Conservation (phyloP, 2,329 filamentous ascomycete species). For the Didymella sp. region DNA sequence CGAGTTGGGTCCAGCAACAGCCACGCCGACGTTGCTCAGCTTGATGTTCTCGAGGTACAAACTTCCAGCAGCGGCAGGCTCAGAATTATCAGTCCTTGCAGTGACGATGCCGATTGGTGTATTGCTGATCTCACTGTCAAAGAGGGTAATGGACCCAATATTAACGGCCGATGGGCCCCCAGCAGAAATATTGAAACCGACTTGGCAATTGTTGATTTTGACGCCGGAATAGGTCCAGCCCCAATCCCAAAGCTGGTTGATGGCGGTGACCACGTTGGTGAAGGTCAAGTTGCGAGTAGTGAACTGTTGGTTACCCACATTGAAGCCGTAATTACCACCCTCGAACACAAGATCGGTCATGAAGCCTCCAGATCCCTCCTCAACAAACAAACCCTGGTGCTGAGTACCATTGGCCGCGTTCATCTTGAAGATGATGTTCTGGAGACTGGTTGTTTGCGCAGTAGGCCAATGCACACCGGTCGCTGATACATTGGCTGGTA, state of each 20-base stretch:
- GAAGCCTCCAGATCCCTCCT: constrained; percentile 55
- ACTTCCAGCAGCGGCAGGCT: constrained; percentile 56
- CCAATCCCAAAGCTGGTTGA: constrained; percentile 67
- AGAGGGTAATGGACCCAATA: constrained; percentile 63
- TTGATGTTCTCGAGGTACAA: constrained; percentile 67
- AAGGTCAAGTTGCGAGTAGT: constrained; percentile 65
- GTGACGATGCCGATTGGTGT: constrained; percentile 60
- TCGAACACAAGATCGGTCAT: constrained; percentile 56
- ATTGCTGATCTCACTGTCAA: constrained; percentile 63
- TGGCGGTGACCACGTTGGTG: constrained; percentile 59
- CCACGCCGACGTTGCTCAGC: constrained; percentile 56
- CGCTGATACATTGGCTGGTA: constrained; percentile 55
- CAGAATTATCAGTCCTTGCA: constrained; percentile 52
- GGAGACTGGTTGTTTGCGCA: constrained; percentile 55
- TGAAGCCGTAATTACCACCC: constrained; percentile 52
- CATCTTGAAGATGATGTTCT: constrained; percentile 56
- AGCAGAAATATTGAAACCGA: constrained; percentile 59
- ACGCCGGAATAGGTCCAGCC: constrained; percentile 63
- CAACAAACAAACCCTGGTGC: constrained; percentile 55
- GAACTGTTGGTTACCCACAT: constrained; percentile 59
- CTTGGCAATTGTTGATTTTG: constrained; percentile 59
- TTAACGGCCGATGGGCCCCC: constrained; percentile 49
- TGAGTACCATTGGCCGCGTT: constrained; percentile 54
- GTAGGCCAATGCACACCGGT: constrained; percentile 57
- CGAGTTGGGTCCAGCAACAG: constrained; percentile 33